Evolutionary conservation across 2,329 filamentous ascomycete genomes (phyloP).

Genomic region (Scedosporium apiospermum): DNA sequence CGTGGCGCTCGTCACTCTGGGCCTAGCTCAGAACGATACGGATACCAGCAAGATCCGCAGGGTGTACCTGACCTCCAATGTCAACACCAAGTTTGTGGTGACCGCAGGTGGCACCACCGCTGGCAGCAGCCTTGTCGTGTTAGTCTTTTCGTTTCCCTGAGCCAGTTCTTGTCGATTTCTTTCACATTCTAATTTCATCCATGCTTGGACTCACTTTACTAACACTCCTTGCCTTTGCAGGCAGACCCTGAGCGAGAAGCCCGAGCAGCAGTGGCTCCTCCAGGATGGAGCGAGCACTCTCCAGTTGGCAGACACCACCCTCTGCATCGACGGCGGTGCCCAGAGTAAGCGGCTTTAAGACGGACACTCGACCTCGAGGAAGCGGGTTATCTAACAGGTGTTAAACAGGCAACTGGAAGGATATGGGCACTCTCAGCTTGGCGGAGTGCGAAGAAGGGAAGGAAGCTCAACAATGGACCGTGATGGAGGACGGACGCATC

Average conservation of each 20-base stretch:
- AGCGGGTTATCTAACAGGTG: background rate
- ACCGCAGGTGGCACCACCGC: slow-evolving; percentile 20
- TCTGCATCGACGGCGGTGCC: slow-evolving; percentile 30
- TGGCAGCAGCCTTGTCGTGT: slow-evolving; percentile 26
- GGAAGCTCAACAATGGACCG: slow-evolving; percentile 25
- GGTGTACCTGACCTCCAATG: slow-evolving; percentile 28
- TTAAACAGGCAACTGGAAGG: slow-evolving; percentile 25
- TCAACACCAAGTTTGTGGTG: slow-evolving; percentile 30
- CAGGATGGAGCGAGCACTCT: slow-evolving; percentile 23
- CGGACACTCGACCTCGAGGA: background rate
- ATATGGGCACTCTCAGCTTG: slow-evolving; percentile 27
- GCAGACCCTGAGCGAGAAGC: slow-evolving; percentile 20
- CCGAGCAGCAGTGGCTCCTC: slow-evolving; percentile 32
- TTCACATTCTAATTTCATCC: background rate
- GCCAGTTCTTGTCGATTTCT: background rate
- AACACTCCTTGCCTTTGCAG: slow-evolving; percentile 10
- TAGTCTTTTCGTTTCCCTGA: slow-evolving; percentile 9
- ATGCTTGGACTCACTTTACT: background rate
- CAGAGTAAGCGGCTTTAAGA: slow-evolving; percentile 14
- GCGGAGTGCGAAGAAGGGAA: slow-evolving; percentile 22
- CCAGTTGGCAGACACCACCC: slow-evolving; percentile 24
- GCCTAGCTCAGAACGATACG: slow-evolving; percentile 23
- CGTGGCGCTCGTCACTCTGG: slow-evolving; percentile 22
- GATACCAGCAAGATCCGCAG: slow-evolving; percentile 26
- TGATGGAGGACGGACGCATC: slow-evolving; percentile 28